phyloP scores from a whole-genome alignment of 345 rosid species.

The Angophora floribunda region DNA sequence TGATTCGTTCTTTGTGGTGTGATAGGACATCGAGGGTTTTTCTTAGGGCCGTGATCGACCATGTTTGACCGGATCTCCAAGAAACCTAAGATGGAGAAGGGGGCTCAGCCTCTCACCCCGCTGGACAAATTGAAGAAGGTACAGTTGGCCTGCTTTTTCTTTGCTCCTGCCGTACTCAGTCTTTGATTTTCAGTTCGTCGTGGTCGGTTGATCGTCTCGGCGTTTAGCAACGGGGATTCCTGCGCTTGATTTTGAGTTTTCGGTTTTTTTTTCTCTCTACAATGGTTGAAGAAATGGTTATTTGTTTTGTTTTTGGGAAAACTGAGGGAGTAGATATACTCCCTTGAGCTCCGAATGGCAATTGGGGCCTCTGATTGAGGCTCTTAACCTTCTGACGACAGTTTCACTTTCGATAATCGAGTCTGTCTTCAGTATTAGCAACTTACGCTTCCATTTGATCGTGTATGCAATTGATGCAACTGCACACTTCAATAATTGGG shows the following conservation, averaged over 20 bases:
- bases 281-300: neutral
- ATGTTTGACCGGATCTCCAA: too few species aligned
- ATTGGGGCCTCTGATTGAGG: neutral
- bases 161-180: neutral
- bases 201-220: neutral
- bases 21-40: too few species aligned
- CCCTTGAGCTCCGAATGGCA: too few species aligned
- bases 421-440: too few species aligned
- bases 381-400: neutral
- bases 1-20: too few species aligned
- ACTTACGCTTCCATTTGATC: neutral
- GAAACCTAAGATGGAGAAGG: neutral
- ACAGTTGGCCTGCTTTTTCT: neutral
- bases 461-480: neutral
- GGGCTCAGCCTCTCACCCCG: slow-evolving; percentile 50
- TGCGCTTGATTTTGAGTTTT: neutral
- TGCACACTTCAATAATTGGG: neutral
- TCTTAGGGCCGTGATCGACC: too few species aligned
- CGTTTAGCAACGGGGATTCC: neutral
- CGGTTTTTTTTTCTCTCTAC: neutral
- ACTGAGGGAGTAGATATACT: neutral
- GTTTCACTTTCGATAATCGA: neutral
- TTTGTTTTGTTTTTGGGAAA: neutral
- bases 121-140: slow-evolving; percentile 58
- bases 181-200: neutral